These are phyloP conservation scores for Isatis tinctoria DNA, from an alignment of 345 rosid species.

Conservation along the genomic window DNA sequence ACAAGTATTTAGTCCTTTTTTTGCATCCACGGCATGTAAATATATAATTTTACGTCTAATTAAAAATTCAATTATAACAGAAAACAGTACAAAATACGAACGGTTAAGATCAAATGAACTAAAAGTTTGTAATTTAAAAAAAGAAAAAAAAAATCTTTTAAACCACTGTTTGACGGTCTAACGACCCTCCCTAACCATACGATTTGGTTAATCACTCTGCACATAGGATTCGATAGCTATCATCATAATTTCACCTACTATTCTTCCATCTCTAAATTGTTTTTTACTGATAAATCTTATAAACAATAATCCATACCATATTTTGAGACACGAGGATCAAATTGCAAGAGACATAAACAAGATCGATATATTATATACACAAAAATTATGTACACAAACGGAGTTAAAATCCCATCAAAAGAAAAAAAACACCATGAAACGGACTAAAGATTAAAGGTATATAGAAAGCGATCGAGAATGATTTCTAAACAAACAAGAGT, in stretches of 20 bases:
- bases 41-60: not conserved
- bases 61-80: not conserved
- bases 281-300: not conserved
- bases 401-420: not conserved
- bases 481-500: not conserved
- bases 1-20: not conserved
- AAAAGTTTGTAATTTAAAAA: not conserved
- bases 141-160: not conserved
- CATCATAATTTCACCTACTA: constrained; percentile 7
- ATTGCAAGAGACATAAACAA: not conserved
- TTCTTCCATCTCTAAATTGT: not conserved
- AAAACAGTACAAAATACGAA: not conserved
- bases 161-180: not conserved
- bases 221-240: not conserved
- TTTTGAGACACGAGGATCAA: not conserved
- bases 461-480: constrained; percentile 12
- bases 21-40: not conserved
- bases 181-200: not conserved
- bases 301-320: not conserved
- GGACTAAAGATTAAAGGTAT: constrained; percentile 1
- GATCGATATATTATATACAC: not conserved
- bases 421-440: not conserved
- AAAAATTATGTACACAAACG: not conserved
- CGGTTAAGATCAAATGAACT: not conserved
- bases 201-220: not conserved